A percentile compares a stretch with the other conserved stretches of the same genome.
These are phyloP conservation scores for Allomyces macrogynus DNA, from an alignment of 192 early-diverging fungal genomes.

Conservation along the genomic window DNA sequence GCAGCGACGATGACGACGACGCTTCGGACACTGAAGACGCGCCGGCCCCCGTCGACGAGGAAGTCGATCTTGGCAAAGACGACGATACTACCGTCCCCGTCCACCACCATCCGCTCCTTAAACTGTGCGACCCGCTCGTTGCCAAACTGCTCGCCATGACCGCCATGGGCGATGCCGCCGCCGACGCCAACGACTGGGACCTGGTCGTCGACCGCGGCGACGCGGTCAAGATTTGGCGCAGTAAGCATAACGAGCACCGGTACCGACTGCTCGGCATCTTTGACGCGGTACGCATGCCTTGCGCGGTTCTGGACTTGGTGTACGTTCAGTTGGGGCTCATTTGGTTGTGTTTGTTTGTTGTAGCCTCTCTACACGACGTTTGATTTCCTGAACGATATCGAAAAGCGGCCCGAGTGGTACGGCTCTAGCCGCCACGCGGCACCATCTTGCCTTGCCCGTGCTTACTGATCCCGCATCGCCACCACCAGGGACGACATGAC, in stretches of 20 bases:
- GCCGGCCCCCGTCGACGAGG: too few relatives aligned
- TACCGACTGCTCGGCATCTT: not conserved
- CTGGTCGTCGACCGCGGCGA: not conserved
- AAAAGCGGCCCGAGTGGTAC: not conserved
- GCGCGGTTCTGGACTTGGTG: too few relatives aligned
- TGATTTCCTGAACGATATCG: constrained; percentile 1
- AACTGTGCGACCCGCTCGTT: not conserved
- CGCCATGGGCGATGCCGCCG: not conserved
- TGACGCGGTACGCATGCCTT: not conserved
- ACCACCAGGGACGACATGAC: not conserved
- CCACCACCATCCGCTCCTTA: not conserved
- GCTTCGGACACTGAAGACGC: too few relatives aligned
- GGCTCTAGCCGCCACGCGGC: too few relatives aligned
- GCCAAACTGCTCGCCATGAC: not conserved
- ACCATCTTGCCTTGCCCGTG: too few relatives aligned
- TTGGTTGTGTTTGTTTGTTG: too few relatives aligned
- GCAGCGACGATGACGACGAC: too few relatives aligned
- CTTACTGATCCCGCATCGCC: too few relatives aligned
- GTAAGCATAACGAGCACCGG: not conserved
- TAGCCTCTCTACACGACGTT: not conserved
- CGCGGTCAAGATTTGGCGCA: not conserved
- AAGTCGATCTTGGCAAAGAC: too few relatives aligned
- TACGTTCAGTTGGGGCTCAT: too few relatives aligned
- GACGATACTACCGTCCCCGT: too few relatives aligned
- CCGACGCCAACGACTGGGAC: not conserved